A percentile compares a stretch with the other conserved stretches of the same genome.
These are phyloP conservation scores for Penicillium aurantiogriseum DNA, from an alignment of 2,329 filamentous ascomycete species.

Conservation along the genomic window DNA sequence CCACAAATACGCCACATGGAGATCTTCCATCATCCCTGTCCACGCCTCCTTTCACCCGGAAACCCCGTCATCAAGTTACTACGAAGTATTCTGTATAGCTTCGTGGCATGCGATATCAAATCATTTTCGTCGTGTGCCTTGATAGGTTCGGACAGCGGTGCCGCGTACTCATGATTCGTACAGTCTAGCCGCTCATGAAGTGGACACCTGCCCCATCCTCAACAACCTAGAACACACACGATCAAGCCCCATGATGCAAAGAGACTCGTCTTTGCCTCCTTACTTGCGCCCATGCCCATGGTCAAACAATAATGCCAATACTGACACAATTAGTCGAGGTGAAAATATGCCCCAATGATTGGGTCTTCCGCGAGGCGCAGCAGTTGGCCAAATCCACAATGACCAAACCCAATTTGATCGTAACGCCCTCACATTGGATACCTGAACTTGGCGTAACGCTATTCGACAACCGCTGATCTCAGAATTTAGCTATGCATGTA, in stretches of 20 bases:
- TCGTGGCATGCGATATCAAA: background rate
- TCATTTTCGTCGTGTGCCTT: background rate
- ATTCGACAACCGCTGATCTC: background rate
- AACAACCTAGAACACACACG: background rate
- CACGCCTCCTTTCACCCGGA: background rate
- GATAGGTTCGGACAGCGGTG: background rate
- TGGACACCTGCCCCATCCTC: background rate
- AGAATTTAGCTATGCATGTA: background rate
- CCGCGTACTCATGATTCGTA: background rate
- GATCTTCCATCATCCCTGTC: background rate
- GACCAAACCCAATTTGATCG: background rate
- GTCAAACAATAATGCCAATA: conserved; percentile 1
- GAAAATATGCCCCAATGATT: background rate
- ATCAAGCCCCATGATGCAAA: background rate
- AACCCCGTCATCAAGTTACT: background rate
- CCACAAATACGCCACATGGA: conserved; percentile 3
- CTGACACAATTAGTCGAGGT: background rate
- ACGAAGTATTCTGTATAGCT: background rate
- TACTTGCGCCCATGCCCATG: background rate
- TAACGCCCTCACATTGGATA: conserved; percentile 2
- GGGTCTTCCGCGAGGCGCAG: conserved; percentile 4
- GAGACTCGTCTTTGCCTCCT: background rate
- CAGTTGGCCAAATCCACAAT: background rate
- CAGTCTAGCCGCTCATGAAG: conserved; percentile 1
- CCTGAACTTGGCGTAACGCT: background rate